Conservation (phyloP, 139 green algal species). For the Eudorina sp. region DNA sequence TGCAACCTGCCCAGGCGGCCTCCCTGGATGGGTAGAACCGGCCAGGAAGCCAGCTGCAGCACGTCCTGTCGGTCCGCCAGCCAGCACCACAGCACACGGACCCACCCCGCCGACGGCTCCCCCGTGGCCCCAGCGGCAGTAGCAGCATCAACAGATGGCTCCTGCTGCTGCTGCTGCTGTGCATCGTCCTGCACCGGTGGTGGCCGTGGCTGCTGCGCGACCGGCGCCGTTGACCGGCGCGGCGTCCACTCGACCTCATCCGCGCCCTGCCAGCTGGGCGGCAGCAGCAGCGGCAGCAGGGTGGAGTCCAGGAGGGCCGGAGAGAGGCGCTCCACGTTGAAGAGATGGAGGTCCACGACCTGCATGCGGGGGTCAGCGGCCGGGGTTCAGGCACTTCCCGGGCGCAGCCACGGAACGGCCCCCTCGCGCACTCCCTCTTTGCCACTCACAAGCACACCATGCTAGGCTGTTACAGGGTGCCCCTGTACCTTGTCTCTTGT, state of each 20-base stretch:
- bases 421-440: too few relatives aligned
- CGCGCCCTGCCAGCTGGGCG: conserved; percentile 60
- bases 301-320: conserved; percentile 46
- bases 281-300: conserved; percentile 69
- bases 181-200: too few relatives aligned
- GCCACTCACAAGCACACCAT: too few relatives aligned
- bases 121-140: not conserved
- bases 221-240: too few relatives aligned
- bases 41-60: conserved; percentile 60
- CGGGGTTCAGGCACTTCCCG: too few relatives aligned
- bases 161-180: conserved; percentile 2
- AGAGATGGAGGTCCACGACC: conserved; percentile 22
- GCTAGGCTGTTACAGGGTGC: too few relatives aligned
- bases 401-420: too few relatives aligned
- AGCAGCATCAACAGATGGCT: not conserved
- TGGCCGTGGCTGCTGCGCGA: too few relatives aligned
- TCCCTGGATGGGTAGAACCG: conserved; percentile 71
- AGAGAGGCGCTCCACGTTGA: conserved; percentile 58
- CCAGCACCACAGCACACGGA: conserved; percentile 62
- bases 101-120: conserved; percentile 46
- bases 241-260: conserved; percentile 49
- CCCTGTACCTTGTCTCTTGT: too few relatives aligned
- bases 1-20: conserved; percentile 55
- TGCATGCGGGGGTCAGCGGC: too few relatives aligned
- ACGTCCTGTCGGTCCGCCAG: conserved; percentile 37